Base-by-base conservation (phyloP, 73 alveolate genomes). In the Blepharisma japonicum region DNA sequence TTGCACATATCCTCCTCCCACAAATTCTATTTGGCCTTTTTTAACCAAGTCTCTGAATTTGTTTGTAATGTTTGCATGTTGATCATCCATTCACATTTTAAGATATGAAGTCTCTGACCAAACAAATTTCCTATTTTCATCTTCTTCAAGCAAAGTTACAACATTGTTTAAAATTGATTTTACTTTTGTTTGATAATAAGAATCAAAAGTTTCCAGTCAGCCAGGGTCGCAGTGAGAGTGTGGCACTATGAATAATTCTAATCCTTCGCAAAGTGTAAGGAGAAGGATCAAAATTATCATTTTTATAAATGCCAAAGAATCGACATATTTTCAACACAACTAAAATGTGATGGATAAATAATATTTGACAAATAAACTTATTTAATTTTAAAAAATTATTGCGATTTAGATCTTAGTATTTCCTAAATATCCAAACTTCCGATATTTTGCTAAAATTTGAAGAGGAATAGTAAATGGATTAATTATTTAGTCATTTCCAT, bases 1-100 rank as follows among this genome's bases (percentile, higher is more conserved):
- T 95, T 87, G 87, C 55, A 86, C 86, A 98, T 98, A 94, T 6
- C 98, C 98, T 6, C 97, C 98, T 85, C 88, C 91, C 21, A 94
- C 83, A 42, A 94, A 79, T 70, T 94, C 95, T 51, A 94, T 56
- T 74, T 77, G 27, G 21, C 92, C 89, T 6, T 61, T 39, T 14
- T 61, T 14, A 61, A 61, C 23, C 14, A 61, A 39, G 1, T 25
- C 23, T 61, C 18, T 18, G 5, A 61, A 39, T 61, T 61, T 61
- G 27, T 51, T 32, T 0, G 42, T 32, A 32, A 32, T 32, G 3
- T 32, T 32, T 32, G 42, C 42, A 32, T 32, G 42, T 3, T 32
- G 42, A 32, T 32, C 42, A 32, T 32, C 42, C 42, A 61, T n/a
- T 2, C 23, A 61, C 50, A 9, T 25, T 61, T 14, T 18, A 18